phyloP scores from a whole-genome alignment of 108 stramenopile genomes.

The Skeletonema marinoi region DNA sequence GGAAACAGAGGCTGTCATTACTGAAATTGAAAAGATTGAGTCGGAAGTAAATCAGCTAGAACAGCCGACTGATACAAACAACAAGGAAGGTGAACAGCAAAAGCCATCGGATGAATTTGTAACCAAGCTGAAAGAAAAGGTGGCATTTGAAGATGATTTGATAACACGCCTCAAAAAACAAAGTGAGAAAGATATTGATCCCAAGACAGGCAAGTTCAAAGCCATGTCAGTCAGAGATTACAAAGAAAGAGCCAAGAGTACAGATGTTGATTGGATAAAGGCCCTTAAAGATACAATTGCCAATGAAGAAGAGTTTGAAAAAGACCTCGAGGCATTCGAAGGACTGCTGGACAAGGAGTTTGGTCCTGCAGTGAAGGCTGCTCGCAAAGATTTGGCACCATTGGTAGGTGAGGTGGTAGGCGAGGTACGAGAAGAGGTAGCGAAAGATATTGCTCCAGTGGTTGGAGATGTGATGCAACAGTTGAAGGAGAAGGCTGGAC shows the following conservation, averaged over 20 bases:
- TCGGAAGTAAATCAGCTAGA: slow-evolving; percentile 32
- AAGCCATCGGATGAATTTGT: slow-evolving; percentile 42
- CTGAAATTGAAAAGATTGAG: slow-evolving; percentile 44
- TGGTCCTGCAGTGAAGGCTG: slow-evolving; percentile 34
- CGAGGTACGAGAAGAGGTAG: slow-evolving; percentile 8
- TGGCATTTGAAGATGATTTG: slow-evolving; percentile 45
- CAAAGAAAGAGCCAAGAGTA: slow-evolving; percentile 21
- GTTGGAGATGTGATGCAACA: slow-evolving; percentile 19
- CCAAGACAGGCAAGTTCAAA: slow-evolving; percentile 50
- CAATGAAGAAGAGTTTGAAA: slow-evolving; percentile 43
- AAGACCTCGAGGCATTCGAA: slow-evolving; percentile 46
- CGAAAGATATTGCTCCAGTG: slow-evolving; percentile 18
- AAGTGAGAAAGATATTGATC: slow-evolving; percentile 42
- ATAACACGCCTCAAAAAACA: slow-evolving; percentile 41
- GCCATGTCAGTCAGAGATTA: slow-evolving; percentile 42
- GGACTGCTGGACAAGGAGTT: slow-evolving; percentile 41
- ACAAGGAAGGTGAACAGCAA: not conserved
- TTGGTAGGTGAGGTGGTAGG: slow-evolving; percentile 28
- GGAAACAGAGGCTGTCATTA: slow-evolving; percentile 45
- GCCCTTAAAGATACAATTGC: slow-evolving; percentile 42
- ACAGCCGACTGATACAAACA: not conserved
- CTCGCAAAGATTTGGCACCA: slow-evolving; percentile 33
- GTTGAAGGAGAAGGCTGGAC: slow-evolving; percentile 28
- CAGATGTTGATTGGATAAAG: slow-evolving; percentile 36
- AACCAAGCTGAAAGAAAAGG: slow-evolving; percentile 43